Conservation (phyloP, 2,329 filamentous ascomycete genomes). For the Exophiala bonariae region DNA sequence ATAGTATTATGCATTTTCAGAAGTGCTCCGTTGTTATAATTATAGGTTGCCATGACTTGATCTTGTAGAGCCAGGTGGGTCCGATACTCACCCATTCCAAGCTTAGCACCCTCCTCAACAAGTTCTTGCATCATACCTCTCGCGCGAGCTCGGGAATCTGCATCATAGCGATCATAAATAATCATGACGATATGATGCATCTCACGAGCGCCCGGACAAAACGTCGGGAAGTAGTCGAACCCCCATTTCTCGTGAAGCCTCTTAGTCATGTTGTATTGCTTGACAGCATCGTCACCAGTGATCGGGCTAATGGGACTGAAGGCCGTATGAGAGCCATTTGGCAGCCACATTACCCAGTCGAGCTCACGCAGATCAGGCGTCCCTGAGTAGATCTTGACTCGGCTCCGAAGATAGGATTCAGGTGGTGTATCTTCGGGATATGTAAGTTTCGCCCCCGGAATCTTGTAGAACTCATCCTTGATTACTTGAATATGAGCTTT, state of each 20-base stretch:
- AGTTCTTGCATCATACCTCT: conserved; percentile 28
- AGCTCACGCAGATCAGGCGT: conserved; percentile 44
- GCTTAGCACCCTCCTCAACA: conserved; percentile 36
- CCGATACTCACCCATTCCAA: conserved; percentile 47
- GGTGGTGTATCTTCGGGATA: conserved; percentile 36
- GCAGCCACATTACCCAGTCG: conserved; percentile 43
- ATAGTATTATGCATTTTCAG: conserved; percentile 46
- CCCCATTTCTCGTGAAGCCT: conserved; percentile 36
- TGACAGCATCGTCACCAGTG: conserved; percentile 41
- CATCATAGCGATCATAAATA: conserved; percentile 16
- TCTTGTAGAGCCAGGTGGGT: conserved; percentile 48
- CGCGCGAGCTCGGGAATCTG: conserved; percentile 18
- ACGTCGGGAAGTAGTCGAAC: conserved; percentile 44
- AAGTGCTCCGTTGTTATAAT: conserved; percentile 41
- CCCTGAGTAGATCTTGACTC: conserved; percentile 34
- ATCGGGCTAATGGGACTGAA: conserved; percentile 50
- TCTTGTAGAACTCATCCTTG: conserved; percentile 36
- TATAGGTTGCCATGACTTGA: conserved; percentile 45
- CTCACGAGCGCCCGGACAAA: conserved; percentile 44
- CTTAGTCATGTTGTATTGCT: conserved; percentile 39
- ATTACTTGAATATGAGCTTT: conserved; percentile 32
- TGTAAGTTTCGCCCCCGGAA: conserved; percentile 37
- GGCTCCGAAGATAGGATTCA: conserved; percentile 36
- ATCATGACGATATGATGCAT: conserved; percentile 38
- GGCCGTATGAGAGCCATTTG: conserved; percentile 45